These are phyloP conservation scores for Leccinum arenicola DNA, from an alignment of 768 basidiomycete species.

Conservation along the genomic window DNA sequence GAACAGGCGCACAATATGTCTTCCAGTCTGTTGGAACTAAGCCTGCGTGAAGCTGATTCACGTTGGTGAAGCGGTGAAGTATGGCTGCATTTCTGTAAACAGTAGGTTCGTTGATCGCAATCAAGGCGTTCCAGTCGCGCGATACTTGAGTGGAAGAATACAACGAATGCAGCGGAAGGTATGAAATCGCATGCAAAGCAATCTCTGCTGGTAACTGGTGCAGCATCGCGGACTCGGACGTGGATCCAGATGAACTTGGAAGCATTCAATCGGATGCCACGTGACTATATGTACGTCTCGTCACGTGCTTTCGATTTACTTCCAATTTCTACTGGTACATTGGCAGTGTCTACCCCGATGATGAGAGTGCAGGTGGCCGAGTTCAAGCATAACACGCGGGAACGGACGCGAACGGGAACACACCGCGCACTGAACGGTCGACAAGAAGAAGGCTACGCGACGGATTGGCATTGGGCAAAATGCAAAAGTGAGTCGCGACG, in stretches of 20 bases:
- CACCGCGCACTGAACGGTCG: no score
- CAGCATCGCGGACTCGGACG: slow-evolving; percentile 31
- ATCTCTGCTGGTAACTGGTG: slow-evolving; percentile 57
- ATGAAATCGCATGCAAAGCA: slow-evolving; percentile 45
- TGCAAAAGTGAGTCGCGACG: no score
- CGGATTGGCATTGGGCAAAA: no score
- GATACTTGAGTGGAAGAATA: slow-evolving; percentile 36
- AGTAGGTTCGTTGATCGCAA: slow-evolving; percentile 43
- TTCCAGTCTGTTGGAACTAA: slow-evolving; percentile 50
- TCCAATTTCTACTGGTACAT: no score
- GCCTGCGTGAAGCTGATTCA: slow-evolving; percentile 29
- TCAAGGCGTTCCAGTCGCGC: slow-evolving; percentile 46
- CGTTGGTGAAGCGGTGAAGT: slow-evolving; percentile 45
- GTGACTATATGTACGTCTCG: background rate
- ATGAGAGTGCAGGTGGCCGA: no score
- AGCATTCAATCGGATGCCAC: background rate
- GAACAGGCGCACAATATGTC: slow-evolving; percentile 47
- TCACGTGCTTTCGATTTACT: background rate
- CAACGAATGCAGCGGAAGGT: slow-evolving; percentile 48
- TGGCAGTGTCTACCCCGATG: no score
- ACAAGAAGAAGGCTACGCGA: no score
- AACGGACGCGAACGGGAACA: no score
- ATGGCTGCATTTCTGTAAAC: slow-evolving; percentile 61
- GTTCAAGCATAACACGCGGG: no score
- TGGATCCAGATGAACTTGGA: background rate